Evolutionary conservation across 768 basidiomycete species (phyloP).

Genomic region (Trametes punicea): DNA sequence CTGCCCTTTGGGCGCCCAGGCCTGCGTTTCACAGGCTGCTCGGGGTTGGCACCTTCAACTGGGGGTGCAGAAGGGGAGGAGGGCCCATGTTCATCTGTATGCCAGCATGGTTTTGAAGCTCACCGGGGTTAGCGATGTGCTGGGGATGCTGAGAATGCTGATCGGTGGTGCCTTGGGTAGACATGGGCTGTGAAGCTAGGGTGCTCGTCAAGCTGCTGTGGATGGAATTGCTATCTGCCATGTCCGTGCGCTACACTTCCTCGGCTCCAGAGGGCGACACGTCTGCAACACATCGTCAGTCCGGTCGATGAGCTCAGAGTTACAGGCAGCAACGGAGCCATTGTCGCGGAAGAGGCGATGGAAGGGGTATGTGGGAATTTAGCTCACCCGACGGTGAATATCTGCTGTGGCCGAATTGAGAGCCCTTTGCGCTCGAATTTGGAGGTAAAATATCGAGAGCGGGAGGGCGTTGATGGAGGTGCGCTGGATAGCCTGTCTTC

Average conservation of each 20-base stretch:
- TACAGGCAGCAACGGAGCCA: not conserved
- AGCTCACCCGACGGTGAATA: conserved; percentile 17
- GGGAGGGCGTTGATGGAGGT: conserved; percentile 17
- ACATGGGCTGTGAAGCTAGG: conserved; percentile 19
- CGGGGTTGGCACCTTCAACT: conserved; percentile 18
- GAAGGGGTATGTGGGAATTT: conserved; percentile 10
- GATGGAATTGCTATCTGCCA: conserved; percentile 22
- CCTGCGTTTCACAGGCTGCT: conserved; percentile 53
- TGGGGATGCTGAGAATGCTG: conserved; percentile 11
- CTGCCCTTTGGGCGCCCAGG: conserved; percentile 80
- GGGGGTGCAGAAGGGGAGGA: conserved; percentile 7
- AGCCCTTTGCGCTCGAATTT: conserved; percentile 13
- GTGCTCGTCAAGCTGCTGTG: conserved; percentile 23
- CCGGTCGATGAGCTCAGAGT: not conserved
- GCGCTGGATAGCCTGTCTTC: conserved; percentile 8
- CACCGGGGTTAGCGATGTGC: conserved; percentile 11
- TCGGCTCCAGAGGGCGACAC: not conserved
- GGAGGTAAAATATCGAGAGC: conserved; percentile 20
- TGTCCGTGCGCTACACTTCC: not conserved
- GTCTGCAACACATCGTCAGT: conserved; percentile 9
- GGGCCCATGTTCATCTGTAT: conserved; percentile 11
- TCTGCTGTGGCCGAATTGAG: conserved; percentile 2
- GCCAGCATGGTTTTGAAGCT: conserved; percentile 6
- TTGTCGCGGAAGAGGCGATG: conserved; percentile 1
- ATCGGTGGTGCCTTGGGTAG: conserved; percentile 4